Conservation (phyloP, 495 filamentous ascomycete species). For the Trichoderma asperelloides region DNA sequence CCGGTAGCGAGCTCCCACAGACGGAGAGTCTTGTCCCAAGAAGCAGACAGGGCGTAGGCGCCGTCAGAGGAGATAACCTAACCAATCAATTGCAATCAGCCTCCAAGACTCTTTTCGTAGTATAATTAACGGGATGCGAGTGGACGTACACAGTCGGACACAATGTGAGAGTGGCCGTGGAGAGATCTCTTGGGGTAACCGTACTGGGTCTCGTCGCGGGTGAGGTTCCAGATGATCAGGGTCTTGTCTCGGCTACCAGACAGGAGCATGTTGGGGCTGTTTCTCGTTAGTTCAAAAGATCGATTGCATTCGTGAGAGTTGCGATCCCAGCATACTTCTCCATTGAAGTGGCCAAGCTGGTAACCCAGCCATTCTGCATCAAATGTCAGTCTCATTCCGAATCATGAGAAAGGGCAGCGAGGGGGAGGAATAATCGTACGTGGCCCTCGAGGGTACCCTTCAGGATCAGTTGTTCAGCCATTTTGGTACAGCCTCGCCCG, state of each 20-base stretch:
- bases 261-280: slow-evolving; percentile 98
- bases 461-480: slow-evolving; percentile 95
- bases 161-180: slow-evolving; percentile 98
- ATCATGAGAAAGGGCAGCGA: slow-evolving; percentile 14
- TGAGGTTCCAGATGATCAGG: slow-evolving; percentile 99
- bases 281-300: slow-evolving; percentile 12
- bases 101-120: slow-evolving; percentile 12
- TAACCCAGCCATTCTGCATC: slow-evolving; percentile 59
- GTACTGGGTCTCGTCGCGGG: slow-evolving; percentile 93
- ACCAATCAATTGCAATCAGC: slow-evolving; percentile 24
- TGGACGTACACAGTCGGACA: slow-evolving; percentile 95
- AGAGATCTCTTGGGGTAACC: slow-evolving; percentile 98
- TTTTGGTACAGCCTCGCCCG: slow-evolving; percentile 26
- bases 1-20: slow-evolving; percentile 98
- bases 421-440: slow-evolving; percentile 34
- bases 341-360: slow-evolving; percentile 89
- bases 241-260: slow-evolving; percentile 96
- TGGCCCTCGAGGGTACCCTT: slow-evolving; percentile 97
- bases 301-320: slow-evolving; percentile 18
- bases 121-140: not conserved
- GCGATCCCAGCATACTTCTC: slow-evolving; percentile 69
- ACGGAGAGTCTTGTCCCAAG: slow-evolving; percentile 99
- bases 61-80: slow-evolving; percentile 99
- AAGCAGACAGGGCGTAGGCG: slow-evolving; percentile 97
- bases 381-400: slow-evolving; percentile 12